Base-by-base conservation (phyloP, 257 asterid species). In the Solanum neorickii region DNA sequence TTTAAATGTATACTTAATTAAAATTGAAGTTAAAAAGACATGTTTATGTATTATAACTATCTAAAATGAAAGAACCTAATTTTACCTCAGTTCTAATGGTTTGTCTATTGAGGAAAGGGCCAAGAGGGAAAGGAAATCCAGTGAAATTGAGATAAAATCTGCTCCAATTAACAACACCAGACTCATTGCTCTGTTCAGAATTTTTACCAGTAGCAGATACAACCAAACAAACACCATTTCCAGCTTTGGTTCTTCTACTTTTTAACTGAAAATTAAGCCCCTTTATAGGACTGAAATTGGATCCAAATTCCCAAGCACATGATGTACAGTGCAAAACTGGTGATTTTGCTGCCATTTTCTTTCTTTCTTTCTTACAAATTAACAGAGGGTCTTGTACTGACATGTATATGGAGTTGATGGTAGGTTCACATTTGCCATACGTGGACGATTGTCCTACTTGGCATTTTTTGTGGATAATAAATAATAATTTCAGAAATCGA, bases 51-150 rank as follows among this genome's bases (percentile, higher is more conserved):
- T 62, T n/a, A 62, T 7, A 12, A 0, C 33, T 11, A 65, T 72
- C 15, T 9, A 72, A 33, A 33, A 74, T 74, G 49, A 73, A 9
- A 2, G 9, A 73, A 10, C 2, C 6, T 5, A 33, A 72, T 9
- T 92, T 88, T 76, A 94, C 98, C 98, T 95, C 98, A 78, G 94
- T 93, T 92, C 96, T 95, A 21, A 92, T 66, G 4, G 98, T 97
- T 73, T 90, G 94, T 86, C 98, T 94, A 83, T 97, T 95, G 91
- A 97, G 96, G 75, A 97, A 97, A 80, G 99, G 99, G 9, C 99
- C 99, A 33, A 97, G 98, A 83, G 98, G 99, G 85, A 97, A 97
- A 5, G 99, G 99, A 59, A 97, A 97, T 2, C 98, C 99, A 23
- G 98, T 95, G 89, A 97, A 89, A 84, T 95, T 97, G 89, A 95